phyloP scores from a whole-genome alignment of 2,329 filamentous ascomycete species.

The Claviceps fusiformis region DNA sequence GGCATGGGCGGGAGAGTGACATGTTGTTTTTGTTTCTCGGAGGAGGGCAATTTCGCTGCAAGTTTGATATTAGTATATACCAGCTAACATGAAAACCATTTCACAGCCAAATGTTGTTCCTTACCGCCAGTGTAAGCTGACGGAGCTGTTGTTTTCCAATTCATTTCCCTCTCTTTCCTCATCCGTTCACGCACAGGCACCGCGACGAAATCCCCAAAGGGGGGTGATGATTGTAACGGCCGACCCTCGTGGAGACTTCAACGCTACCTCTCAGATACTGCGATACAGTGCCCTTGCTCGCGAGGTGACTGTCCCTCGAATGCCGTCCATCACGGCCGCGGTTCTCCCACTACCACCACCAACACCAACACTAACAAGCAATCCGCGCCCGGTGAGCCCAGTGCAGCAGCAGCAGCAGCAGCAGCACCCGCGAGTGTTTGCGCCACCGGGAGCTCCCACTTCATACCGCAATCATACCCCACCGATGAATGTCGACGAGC shows the following conservation, averaged over 20 bases:
- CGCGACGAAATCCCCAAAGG: constrained; percentile 60
- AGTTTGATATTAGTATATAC: neutral
- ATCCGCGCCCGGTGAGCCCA: constrained; percentile 15
- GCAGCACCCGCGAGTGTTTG: constrained; percentile 25
- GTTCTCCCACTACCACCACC: constrained; percentile 34
- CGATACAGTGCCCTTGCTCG: constrained; percentile 86
- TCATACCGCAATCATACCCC: constrained; percentile 27
- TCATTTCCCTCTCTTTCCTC: constrained; percentile 56
- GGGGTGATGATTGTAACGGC: constrained; percentile 95
- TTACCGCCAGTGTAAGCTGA: constrained; percentile 74
- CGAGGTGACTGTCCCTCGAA: constrained; percentile 81
- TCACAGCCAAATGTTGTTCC: constrained; percentile 58
- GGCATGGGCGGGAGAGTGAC: too few relatives aligned
- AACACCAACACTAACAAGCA: constrained; percentile 4
- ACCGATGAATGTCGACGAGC: constrained; percentile 31
- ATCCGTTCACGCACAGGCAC: constrained; percentile 20
- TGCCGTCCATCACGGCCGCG: constrained; percentile 68
- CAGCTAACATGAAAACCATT: neutral
- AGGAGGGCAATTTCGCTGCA: too few relatives aligned
- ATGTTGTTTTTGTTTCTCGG: too few relatives aligned
- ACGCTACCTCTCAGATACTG: constrained; percentile 90
- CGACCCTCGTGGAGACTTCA: constrained; percentile 86
- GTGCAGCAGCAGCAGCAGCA: constrained; percentile 15
- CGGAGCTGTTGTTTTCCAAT: constrained; percentile 76
- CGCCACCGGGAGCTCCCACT: constrained; percentile 21